A percentile compares a stretch with the other conserved stretches of the same genome.
These are phyloP conservation scores for Wallacemonas collosoma DNA, from an alignment of 208 protist genomes.

Conservation along the genomic window DNA sequence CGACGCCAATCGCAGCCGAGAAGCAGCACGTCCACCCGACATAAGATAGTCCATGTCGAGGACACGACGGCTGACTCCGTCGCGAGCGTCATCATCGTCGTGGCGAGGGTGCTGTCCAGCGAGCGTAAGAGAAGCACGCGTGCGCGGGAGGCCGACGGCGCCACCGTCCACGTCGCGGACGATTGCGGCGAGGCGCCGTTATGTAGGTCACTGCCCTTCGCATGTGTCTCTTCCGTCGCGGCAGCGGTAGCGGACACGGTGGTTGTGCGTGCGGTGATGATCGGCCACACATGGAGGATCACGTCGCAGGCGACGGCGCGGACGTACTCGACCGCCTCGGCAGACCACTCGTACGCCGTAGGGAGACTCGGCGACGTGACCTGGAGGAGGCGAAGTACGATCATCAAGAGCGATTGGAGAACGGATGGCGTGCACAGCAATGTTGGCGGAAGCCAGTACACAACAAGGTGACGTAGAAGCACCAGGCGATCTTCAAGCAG, in stretches of 20 bases:
- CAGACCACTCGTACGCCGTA: slow-evolving; percentile 16
- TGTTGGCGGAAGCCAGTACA: slow-evolving; percentile 25
- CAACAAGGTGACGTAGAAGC: slow-evolving; percentile 2
- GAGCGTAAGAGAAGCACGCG: slow-evolving; percentile 17
- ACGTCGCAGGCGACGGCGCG: slow-evolving; percentile 35
- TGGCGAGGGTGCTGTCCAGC: slow-evolving; percentile 31
- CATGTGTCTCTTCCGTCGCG: too few species aligned
- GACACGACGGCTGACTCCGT: slow-evolving; percentile 39
- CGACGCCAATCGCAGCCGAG: slow-evolving; percentile 33
- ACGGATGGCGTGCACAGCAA: slow-evolving; percentile 13
- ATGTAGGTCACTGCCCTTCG: too few species aligned
- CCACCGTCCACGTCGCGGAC: too few species aligned
- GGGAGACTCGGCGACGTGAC: not conserved
- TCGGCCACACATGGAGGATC: slow-evolving; percentile 56
- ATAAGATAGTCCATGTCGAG: slow-evolving; percentile 59
- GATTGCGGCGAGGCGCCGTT: too few species aligned
- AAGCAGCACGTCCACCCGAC: slow-evolving; percentile 37
- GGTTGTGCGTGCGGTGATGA: slow-evolving; percentile 1
- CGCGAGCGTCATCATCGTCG: slow-evolving; percentile 34
- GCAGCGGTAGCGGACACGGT: too few species aligned
- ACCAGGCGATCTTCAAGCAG: not conserved
- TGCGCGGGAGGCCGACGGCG: not conserved
- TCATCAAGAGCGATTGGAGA: not conserved
- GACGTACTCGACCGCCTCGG: slow-evolving; percentile 1
- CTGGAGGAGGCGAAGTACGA: slow-evolving; percentile 22